Conservation (phyloP, 1,139 yeast species). For the Starmera stellimalicola region DNA sequence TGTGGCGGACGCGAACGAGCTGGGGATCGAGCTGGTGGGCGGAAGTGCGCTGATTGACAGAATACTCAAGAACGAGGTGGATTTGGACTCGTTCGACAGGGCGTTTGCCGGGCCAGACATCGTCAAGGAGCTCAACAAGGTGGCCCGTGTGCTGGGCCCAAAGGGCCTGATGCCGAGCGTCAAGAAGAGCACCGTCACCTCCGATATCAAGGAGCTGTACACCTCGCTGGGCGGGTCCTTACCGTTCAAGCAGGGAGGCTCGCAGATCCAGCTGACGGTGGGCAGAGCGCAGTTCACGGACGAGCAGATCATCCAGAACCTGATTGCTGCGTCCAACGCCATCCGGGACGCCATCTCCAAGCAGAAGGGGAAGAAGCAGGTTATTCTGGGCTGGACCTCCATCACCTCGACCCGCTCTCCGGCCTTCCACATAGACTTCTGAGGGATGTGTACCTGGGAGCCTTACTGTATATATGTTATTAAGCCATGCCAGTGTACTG, state of each 20-base stretch:
- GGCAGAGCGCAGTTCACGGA: slow-evolving; percentile 79
- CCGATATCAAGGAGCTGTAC: slow-evolving; percentile 48
- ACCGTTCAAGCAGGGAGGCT: slow-evolving; percentile 62
- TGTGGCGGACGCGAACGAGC: slow-evolving; percentile 41
- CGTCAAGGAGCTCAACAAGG: slow-evolving; percentile 44
- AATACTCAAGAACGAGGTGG: slow-evolving; percentile 44
- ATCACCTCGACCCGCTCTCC: slow-evolving; percentile 76
- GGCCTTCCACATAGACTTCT: slow-evolving; percentile 61
- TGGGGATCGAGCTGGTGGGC: slow-evolving; percentile 59
- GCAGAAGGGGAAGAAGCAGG: slow-evolving; percentile 56
- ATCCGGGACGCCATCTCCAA: slow-evolving; percentile 48
- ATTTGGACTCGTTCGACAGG: slow-evolving; percentile 53
- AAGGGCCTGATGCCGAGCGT: slow-evolving; percentile 81
- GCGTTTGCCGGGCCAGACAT: slow-evolving; percentile 85
- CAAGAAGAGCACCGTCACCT: slow-evolving; percentile 80
- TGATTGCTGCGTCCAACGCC: slow-evolving; percentile 60
- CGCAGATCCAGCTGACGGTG: slow-evolving; percentile 53
- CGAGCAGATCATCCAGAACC: slow-evolving; percentile 61
- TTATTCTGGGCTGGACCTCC: slow-evolving; percentile 60
- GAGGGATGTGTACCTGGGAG: no score
- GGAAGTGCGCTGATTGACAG: slow-evolving; percentile 62
- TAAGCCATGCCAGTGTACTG: no score
- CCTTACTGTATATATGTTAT: no score
- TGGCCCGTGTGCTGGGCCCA: slow-evolving; percentile 81
- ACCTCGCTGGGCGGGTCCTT: slow-evolving; percentile 52